A percentile compares a stretch with the other conserved stretches of the same genome.
These are phyloP conservation scores for Krasilnikovozyma curviuscula DNA, from an alignment of 768 basidiomycete genomes.

Conservation along the genomic window DNA sequence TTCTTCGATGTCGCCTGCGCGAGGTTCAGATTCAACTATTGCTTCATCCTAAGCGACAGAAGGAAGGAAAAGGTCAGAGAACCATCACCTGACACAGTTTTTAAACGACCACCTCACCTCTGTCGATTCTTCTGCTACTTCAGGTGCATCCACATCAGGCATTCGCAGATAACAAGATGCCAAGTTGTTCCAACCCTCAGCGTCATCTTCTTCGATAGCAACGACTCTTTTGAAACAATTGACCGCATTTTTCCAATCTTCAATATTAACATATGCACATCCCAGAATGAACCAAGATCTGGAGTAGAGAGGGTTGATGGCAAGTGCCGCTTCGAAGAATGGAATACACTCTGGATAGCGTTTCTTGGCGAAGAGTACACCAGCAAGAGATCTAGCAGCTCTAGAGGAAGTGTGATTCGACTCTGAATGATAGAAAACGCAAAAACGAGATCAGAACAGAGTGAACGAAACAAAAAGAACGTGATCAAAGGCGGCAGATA, in stretches of 20 bases:
- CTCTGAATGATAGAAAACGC: neutral
- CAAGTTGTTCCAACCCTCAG: constrained; percentile 94
- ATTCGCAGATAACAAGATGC: constrained; percentile 83
- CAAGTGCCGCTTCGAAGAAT: constrained; percentile 53
- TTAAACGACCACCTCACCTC: too few species aligned
- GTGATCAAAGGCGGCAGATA: neutral
- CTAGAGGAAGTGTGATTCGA: constrained; percentile 65
- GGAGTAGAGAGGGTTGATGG: constrained; percentile 70
- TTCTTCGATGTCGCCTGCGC: neutral
- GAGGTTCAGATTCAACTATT: neutral
- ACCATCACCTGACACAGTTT: too few species aligned
- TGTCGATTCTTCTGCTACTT: too few species aligned
- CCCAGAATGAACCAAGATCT: constrained; percentile 95
- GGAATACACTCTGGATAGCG: constrained; percentile 44
- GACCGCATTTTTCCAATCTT: constrained; percentile 66
- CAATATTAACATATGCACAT: constrained; percentile 60
- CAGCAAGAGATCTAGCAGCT: constrained; percentile 80
- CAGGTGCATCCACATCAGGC: constrained; percentile 30
- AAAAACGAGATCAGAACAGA: neutral
- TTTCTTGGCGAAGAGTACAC: constrained; percentile 50
- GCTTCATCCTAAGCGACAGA: too few species aligned
- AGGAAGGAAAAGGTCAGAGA: too few species aligned
- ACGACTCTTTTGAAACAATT: constrained; percentile 74
- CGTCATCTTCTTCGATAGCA: constrained; percentile 82
- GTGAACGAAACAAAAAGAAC: neutral